Percentiles rank a stretch among this genome's conserved stretches.
Conservation (phyloP, 2,329 filamentous ascomycete genomes). For the Colletotrichum shisoi region DNA sequence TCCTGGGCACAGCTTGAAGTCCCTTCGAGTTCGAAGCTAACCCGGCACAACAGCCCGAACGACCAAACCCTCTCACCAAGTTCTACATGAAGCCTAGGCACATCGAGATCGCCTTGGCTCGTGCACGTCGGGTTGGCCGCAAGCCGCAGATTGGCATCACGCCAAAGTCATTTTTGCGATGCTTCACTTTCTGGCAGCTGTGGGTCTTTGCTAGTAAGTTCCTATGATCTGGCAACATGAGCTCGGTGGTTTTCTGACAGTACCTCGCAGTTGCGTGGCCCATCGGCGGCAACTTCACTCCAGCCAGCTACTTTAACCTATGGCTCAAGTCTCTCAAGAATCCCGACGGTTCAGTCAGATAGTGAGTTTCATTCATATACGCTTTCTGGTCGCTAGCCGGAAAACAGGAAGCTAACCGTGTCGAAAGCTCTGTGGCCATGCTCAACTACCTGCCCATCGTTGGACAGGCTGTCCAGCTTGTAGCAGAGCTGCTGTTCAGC, state of each 20-base stretch:
- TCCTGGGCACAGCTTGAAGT: background rate
- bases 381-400: background rate
- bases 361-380: background rate
- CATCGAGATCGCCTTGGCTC: constrained; percentile 26
- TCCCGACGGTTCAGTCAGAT: constrained; percentile 25
- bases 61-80: constrained; percentile 22
- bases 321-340: constrained; percentile 31
- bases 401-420: background rate
- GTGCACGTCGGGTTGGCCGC: constrained; percentile 14
- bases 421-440: constrained; percentile 21
- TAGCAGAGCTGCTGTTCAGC: constrained; percentile 24
- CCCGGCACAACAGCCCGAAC: constrained; percentile 8
- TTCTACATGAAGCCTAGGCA: constrained; percentile 26
- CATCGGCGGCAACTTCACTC: constrained; percentile 29
- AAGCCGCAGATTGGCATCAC: constrained; percentile 34
- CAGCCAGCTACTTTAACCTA: constrained; percentile 27
- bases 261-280: constrained; percentile 13
- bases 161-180: constrained; percentile 25
- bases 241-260: background rate
- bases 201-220: constrained; percentile 29
- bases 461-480: constrained; percentile 25
- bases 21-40: background rate
- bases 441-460: constrained; percentile 29
- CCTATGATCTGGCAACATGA: rapidly evolving
- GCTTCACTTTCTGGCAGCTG: constrained; percentile 30